phyloP scores from a whole-genome alignment of 2,329 filamentous ascomycete genomes.

The Malbranchea cinnamomea region DNA sequence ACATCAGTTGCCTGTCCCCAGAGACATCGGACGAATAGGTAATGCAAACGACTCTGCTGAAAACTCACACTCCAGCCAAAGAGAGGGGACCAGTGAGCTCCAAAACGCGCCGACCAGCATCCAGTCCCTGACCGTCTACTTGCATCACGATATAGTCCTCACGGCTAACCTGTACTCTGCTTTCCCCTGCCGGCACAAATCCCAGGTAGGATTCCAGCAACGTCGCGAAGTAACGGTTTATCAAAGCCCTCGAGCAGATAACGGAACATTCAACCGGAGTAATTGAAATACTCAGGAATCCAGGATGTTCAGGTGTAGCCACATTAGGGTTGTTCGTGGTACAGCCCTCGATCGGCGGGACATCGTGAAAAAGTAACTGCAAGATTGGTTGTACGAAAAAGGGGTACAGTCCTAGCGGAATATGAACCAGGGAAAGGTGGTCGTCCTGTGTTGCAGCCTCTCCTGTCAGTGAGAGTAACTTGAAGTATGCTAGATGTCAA shows the following conservation, averaged over 20 bases:
- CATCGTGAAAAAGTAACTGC: conserved; percentile 59
- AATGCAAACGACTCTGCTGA: neutral
- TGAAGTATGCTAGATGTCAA: conserved; percentile 2
- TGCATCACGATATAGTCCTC: conserved; percentile 82
- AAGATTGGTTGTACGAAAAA: conserved; percentile 75
- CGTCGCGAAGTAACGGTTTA: conserved; percentile 60
- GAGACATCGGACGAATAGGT: neutral
- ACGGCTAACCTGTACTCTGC: conserved; percentile 55
- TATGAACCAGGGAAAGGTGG: conserved; percentile 75
- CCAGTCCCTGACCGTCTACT: conserved; percentile 76
- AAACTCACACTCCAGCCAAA: conserved; percentile 62
- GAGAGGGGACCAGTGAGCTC: conserved; percentile 84
- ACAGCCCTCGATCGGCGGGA: conserved; percentile 17
- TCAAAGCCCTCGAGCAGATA: conserved; percentile 66
- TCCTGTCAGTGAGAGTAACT: too few relatives aligned
- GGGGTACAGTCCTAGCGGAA: conserved; percentile 63
- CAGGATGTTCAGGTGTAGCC: conserved; percentile 37
- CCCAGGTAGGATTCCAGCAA: conserved; percentile 49
- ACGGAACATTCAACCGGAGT: conserved; percentile 88
- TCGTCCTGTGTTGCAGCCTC: conserved; percentile 63
- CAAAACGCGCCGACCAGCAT: conserved; percentile 79
- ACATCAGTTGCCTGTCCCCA: too few relatives aligned
- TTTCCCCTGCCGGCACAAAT: conserved; percentile 15
- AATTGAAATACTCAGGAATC: conserved; percentile 85
- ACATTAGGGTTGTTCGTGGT: conserved; percentile 27